These are phyloP conservation scores for Xylaria sp. DNA, from an alignment of 2,329 filamentous ascomycete genomes.

Conservation along the genomic window DNA sequence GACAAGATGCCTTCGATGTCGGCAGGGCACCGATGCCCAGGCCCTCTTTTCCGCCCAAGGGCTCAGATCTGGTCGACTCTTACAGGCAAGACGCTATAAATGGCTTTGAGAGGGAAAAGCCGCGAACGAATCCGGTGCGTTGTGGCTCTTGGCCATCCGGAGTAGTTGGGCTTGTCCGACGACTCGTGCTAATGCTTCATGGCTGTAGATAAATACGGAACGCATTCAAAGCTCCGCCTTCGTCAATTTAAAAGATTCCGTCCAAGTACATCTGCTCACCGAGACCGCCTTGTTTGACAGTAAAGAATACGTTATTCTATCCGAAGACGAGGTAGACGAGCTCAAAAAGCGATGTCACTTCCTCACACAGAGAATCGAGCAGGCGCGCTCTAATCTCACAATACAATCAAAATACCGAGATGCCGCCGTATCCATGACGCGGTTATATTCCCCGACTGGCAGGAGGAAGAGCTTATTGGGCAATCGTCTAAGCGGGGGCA, in stretches of 20 bases:
- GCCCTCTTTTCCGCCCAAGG: constrained; percentile 52
- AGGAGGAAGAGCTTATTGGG: constrained; percentile 59
- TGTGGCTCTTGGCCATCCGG: not conserved
- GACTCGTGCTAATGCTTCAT: constrained; percentile 33
- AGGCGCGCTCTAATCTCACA: constrained; percentile 81
- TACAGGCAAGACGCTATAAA: constrained; percentile 66
- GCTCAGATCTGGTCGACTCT: constrained; percentile 65
- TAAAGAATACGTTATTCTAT: constrained; percentile 83
- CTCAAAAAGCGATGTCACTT: constrained; percentile 87
- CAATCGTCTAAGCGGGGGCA: constrained; percentile 60
- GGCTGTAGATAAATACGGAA: constrained; percentile 59
- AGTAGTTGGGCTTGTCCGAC: not conserved
- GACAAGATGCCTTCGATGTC: constrained; percentile 43
- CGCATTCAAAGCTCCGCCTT: constrained; percentile 65
- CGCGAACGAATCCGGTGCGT: constrained; percentile 68
- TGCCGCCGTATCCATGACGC: constrained; percentile 86
- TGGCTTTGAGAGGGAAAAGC: constrained; percentile 63
- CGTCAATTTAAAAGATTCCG: constrained; percentile 73
- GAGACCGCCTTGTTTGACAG: constrained; percentile 94
- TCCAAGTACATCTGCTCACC: constrained; percentile 90
- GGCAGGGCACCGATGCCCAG: constrained; percentile 39
- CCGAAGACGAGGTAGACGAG: constrained; percentile 89
- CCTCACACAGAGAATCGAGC: constrained; percentile 80
- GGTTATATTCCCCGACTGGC: constrained; percentile 75
- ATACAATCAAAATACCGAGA: constrained; percentile 95